Evolutionary conservation across 2,329 filamentous ascomycete species (phyloP), one percentile per base, ranked within the genome.

Genomic region (Lasiodiplodia gonubiensis): DNA sequence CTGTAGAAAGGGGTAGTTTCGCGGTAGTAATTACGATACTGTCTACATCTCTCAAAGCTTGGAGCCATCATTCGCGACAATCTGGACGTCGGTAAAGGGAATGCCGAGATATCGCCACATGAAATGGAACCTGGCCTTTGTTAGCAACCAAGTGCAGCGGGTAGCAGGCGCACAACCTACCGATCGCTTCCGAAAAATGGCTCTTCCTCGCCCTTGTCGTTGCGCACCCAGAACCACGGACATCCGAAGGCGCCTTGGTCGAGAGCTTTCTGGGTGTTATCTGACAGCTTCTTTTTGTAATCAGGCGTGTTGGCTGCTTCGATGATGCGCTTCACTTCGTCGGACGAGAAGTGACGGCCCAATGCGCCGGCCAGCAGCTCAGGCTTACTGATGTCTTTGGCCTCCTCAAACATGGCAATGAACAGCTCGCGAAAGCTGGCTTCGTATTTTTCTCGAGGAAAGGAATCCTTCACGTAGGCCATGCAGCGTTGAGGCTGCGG

Each of bases 121-220:
- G 72, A 86, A 90, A 71, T 89, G 85, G 76, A 89, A 92, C 67
- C 89, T 88, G 54, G 55, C 14, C 30, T 23, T 53, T 18, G 42
- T 70, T 52, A 52, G n/a, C n/a, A n/a, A 35, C 23, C 10, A 3
- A 10, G 6, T 37, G n/a, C n/a, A n/a, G 52, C 5, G 8, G 33
- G 3, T 3, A 21, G 42, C 7, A 33, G 30, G 16, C 48, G 61
- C 27, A 25, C 7, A 60, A 78, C 78, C 68, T 75, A 84, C 86
- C 88, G 81, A 79, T 94, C 91, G 78, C 90, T 93, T 2, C 91
- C 91, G 78, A 94, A 94, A 75, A 93, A 92, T 0, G 89, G 86
- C 79, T 91, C 88, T 59, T 83, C 83, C 67, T 83, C 77, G 27
- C 49, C 51, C 30, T 63, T 61, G 2, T 35, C 57, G 71, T 90